phyloP scores from a whole-genome alignment of 345 rosid species.

The Kernera saxatilis region DNA sequence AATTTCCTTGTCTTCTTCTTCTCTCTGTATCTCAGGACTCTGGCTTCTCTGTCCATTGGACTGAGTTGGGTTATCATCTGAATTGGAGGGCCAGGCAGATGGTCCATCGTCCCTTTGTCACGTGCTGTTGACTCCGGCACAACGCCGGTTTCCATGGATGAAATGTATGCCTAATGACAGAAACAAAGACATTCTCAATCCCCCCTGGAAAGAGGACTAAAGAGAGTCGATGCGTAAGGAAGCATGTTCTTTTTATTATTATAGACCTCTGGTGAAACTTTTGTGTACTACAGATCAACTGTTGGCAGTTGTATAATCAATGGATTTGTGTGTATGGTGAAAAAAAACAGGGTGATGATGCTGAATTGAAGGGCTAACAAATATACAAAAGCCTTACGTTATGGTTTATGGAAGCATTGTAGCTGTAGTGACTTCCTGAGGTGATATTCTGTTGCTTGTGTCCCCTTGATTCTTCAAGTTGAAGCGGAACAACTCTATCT shows the following conservation, averaged over 20 bases:
- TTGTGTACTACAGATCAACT: not conserved
- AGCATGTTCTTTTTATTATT: not conserved
- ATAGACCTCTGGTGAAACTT: not conserved
- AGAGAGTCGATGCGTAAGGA: conserved; percentile 17
- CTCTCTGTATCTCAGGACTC: conserved; percentile 87
- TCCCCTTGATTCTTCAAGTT: conserved; percentile 36
- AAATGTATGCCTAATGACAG: conserved; percentile 47
- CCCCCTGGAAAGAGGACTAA: conserved; percentile 20
- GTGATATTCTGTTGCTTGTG: conserved; percentile 44
- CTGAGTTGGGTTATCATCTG: conserved; percentile 62
- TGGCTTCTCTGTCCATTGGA: conserved; percentile 85
- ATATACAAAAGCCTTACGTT: conserved; percentile 43
- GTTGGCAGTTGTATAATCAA: not conserved
- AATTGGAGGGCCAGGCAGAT: conserved; percentile 43
- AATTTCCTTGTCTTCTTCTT: conserved; percentile 85
- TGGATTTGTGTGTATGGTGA: not conserved
- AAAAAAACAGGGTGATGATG: not conserved
- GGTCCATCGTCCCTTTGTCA: conserved; percentile 55
- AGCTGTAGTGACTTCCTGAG: conserved; percentile 41
- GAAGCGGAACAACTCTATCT: conserved; percentile 71
- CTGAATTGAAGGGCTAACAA: not conserved
- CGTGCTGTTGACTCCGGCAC: conserved; percentile 58
- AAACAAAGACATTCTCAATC: conserved; percentile 27
- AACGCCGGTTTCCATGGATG: conserved; percentile 56
- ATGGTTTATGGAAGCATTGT: conserved; percentile 40